Evolutionary conservation across 2,329 filamentous ascomycete genomes (phyloP).

Genomic region (Thyridium curvatum): DNA sequence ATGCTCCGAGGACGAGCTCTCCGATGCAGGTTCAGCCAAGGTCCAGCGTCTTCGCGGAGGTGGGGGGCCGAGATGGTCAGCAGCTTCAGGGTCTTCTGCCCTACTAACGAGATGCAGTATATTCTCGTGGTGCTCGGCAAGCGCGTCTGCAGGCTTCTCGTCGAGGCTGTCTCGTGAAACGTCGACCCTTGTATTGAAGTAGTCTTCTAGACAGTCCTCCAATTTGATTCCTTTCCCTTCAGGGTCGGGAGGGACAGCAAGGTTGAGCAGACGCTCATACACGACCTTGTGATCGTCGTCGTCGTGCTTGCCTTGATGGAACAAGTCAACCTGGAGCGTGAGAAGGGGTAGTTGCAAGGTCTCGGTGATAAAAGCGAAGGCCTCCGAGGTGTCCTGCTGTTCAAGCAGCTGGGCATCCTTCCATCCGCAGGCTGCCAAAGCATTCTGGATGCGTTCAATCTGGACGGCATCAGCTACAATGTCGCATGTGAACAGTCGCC

Average conservation of each 20-base stretch:
- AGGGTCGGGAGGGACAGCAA: slow-evolving; percentile 76
- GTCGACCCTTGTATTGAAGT: slow-evolving; percentile 92
- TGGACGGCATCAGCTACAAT: slow-evolving; percentile 28
- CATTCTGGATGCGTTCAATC: slow-evolving; percentile 77
- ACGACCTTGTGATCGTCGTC: slow-evolving; percentile 91
- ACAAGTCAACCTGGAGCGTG: slow-evolving; percentile 89
- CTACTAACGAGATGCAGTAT: slow-evolving; percentile 18
- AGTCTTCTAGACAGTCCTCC: slow-evolving; percentile 87
- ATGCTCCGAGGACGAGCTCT: slow-evolving; percentile 14
- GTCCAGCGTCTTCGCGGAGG: slow-evolving; percentile 29
- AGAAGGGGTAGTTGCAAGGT: slow-evolving; percentile 81
- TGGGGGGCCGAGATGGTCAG: slow-evolving; percentile 8
- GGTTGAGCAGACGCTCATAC: slow-evolving; percentile 82
- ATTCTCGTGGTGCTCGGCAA: slow-evolving; percentile 17
- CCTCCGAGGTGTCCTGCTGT: slow-evolving; percentile 94
- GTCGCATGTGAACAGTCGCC: background rate
- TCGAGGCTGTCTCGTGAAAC: slow-evolving; percentile 67
- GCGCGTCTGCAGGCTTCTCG: slow-evolving; percentile 31
- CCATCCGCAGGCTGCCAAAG: slow-evolving; percentile 84
- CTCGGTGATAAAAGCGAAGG: slow-evolving; percentile 91
- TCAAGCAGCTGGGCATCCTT: slow-evolving; percentile 66
- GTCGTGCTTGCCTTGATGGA: slow-evolving; percentile 76
- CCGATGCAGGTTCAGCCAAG: slow-evolving; percentile 10
- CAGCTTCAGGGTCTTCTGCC: slow-evolving; percentile 6
- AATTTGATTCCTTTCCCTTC: slow-evolving; percentile 68